Evolutionary conservation across 225 moss, liverwort and hornwort species (phyloP), one percentile per base, ranked within the genome.

Genomic region (Bryoerythrophyllum caledonicum): DNA sequence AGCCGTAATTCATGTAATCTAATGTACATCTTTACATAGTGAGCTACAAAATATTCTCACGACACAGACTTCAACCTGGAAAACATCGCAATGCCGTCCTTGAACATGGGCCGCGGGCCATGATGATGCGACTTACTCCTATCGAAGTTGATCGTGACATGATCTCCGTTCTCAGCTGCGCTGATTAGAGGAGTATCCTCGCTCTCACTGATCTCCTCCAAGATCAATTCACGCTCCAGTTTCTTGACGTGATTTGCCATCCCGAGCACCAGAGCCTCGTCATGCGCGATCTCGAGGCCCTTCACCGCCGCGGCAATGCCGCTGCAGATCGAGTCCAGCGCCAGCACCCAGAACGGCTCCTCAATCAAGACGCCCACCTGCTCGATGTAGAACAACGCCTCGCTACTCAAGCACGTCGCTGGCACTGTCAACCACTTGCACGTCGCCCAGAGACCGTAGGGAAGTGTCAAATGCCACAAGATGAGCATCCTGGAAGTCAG

Each of bases 391-490:
- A 84, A 82, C 2, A 89, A 65, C 0, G 86, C 79, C 17, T 77
- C 84, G 27, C 83, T 81, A 58, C 84, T 86, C 74, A 89, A 74
- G 61, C 74, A 80, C 5, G 84, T 88, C 17, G 89, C 96, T 26
- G 90, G 89, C 38, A 91, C 76, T 0, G 90, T 82, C 68, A 84
- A 68, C 96, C 90, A 94, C 30, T 46, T 68, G 75, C 96, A 96
- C 14, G 85, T 82, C 1, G 85, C 71, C 94, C 92, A 96, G 54
- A 96, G 27, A 6, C 86, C 94, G 7, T 92, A 74, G 1, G 94
- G 96, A 16, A 94, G 72, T 6, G 86, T 80, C 51, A 96, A 41
- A 46, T 96, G 94, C 94, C 94, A 96, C 4, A 96, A 4, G 1
- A 88, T 80, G 53, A 96, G 57, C 74, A 94, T 86, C 49, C 96